These are phyloP conservation scores for Phaeophleospora eucalypticola DNA, from an alignment of 2,329 filamentous ascomycete genomes.

Conservation along the genomic window DNA sequence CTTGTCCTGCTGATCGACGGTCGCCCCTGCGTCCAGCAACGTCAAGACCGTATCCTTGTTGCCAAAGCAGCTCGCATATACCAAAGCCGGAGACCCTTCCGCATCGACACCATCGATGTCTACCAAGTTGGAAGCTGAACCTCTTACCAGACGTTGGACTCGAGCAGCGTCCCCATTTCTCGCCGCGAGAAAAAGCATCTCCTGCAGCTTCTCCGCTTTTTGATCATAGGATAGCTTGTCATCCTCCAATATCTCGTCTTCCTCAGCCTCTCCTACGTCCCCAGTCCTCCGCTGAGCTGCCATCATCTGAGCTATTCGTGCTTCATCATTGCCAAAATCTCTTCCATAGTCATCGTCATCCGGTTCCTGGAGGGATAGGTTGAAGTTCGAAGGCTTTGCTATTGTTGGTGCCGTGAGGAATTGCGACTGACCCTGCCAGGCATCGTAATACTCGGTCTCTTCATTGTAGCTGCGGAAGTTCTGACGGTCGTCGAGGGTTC, in stretches of 20 bases:
- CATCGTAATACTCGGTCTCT: constrained; percentile 98
- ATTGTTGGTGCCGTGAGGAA: constrained; percentile 83
- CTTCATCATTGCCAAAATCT: constrained; percentile 70
- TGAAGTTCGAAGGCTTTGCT: constrained; percentile 80
- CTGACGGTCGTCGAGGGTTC: constrained; percentile 82
- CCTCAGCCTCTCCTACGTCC: constrained; percentile 65
- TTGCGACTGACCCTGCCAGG: constrained; percentile 98
- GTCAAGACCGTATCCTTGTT: constrained; percentile 84
- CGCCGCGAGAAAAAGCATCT: constrained; percentile 86
- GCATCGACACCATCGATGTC: constrained; percentile 86
- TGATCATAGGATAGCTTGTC: constrained; percentile 69
- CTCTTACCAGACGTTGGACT: constrained; percentile 69
- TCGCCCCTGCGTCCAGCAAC: constrained; percentile 77
- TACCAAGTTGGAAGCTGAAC: constrained; percentile 69
- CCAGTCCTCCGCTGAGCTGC: constrained; percentile 72
- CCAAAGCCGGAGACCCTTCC: constrained; percentile 91
- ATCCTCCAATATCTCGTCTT: constrained; percentile 72
- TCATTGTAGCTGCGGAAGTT: constrained; percentile 62
- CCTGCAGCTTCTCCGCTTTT: constrained; percentile 79
- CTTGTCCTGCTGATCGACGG: constrained; percentile 88
- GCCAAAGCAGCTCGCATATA: constrained; percentile 97
- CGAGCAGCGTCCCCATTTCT: constrained; percentile 90
- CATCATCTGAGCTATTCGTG: constrained; percentile 89
- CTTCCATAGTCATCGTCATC: constrained; percentile 54
- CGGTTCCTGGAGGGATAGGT: constrained; percentile 75